Conservation (phyloP, 2,329 filamentous ascomycete genomes). For the Ceratocystis harringtonii region DNA sequence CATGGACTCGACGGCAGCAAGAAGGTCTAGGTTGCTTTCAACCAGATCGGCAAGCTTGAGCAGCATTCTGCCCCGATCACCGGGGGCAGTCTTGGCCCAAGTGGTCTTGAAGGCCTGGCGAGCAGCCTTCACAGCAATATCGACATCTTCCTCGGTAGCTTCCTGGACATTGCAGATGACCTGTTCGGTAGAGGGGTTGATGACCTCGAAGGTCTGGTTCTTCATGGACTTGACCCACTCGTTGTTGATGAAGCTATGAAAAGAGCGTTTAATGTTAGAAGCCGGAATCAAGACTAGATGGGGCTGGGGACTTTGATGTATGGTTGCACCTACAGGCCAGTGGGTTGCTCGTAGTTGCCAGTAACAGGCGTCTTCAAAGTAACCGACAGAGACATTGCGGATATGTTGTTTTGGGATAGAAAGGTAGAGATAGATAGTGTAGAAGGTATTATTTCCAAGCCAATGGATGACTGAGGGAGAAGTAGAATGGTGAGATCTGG, state of each 20-base stretch:
- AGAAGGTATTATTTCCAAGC: background rate
- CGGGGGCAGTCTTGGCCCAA: slow-evolving; percentile 30
- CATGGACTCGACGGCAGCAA: slow-evolving; percentile 31
- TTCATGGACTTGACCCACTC: slow-evolving; percentile 47
- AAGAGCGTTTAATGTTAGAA: slow-evolving; percentile 21
- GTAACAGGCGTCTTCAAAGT: slow-evolving; percentile 55
- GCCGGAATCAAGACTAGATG: slow-evolving; percentile 47
- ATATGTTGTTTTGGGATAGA: background rate
- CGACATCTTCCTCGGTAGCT: slow-evolving; percentile 33
- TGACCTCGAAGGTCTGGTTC: slow-evolving; percentile 19
- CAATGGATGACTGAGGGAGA: background rate
- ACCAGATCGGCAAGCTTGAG: slow-evolving; percentile 33
- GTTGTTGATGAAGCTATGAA: slow-evolving; percentile 71
- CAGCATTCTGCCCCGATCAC: slow-evolving; percentile 28
- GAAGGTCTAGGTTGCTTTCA: slow-evolving; percentile 27
- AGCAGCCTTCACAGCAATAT: slow-evolving; percentile 34
- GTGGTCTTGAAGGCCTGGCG: slow-evolving; percentile 31
- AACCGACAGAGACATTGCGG: slow-evolving; percentile 34
- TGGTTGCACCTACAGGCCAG: slow-evolving; percentile 45
- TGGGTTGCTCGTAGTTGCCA: slow-evolving; percentile 44
- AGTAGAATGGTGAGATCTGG: background rate
- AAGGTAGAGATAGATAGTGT: background rate
- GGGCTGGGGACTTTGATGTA: slow-evolving; percentile 44
- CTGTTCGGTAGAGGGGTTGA: slow-evolving; percentile 21
- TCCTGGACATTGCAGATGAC: slow-evolving; percentile 27